Base-by-base conservation (phyloP, 768 basidiomycete genomes). In the Pleurotus sapidus region DNA sequence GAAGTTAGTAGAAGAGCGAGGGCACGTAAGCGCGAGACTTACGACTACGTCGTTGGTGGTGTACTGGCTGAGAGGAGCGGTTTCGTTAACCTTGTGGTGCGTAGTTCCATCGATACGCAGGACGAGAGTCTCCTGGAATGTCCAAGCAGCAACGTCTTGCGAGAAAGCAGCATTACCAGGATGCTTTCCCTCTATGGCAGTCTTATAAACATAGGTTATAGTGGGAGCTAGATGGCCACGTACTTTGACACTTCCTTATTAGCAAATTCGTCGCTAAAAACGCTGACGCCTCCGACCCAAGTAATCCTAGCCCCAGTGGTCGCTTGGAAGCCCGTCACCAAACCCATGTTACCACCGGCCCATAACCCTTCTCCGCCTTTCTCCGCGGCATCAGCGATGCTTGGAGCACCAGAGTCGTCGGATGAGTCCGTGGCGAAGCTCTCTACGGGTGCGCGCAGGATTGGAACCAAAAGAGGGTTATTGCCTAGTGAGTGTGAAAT, bases 321-420 rank as follows among this genome's bases (percentile, higher is more conserved):
- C 2, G 93, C 84, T 70, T 99, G 97, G 80, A 98, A 91, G 5
- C 93, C 95, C 5, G 89, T 88, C 24, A 95, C 93, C 24, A 97
- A 74, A 45, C 84, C 78, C 37, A 95, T 78, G 42, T 81, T 77
- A 59, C 83, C 84, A 6, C 96, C 96, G 0, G 91, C 91, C 84
- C 92, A 92, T 27, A 88, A 74, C 55, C 89, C 86, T 70, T 93
- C 89, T 17, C 93, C 87, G 50, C 82, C 83, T 66, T 83, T 86
- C 50, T 91, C 87, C 0, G 86, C 72, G 2, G 91, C 84, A 34
- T 93, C 90, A 4, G 84, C 80, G 2, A 91, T 59, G 2, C 81
- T 79, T 61, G 89, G 84, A 0, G 86, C 83, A 14, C 76, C 79
- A 0, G 83, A 70, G 47, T 85, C 84, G 12, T 84, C 83, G 7